Evolutionary conservation across 1,139 yeast genomes (phyloP), one percentile per base, ranked within the genome.

Genomic region (Geotrichum bryndzae): DNA sequence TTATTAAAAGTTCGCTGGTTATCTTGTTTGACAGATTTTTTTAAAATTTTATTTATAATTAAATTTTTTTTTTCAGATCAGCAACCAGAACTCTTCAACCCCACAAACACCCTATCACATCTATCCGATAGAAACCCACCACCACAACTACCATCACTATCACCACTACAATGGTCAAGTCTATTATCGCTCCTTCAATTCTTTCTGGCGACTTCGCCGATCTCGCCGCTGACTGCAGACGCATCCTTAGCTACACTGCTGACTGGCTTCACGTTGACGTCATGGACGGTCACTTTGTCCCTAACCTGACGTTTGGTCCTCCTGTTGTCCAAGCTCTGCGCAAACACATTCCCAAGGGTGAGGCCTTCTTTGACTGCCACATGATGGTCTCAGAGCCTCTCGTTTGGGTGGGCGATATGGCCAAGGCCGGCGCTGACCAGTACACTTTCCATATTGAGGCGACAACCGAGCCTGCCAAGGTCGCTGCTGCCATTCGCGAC

Each of bases 201-300:
- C 82, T 94, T 64, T 96, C 98, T n/a, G 88, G 76, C 56, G 96
- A 94, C 73, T 94, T 92, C 72, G 87, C 97, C 69, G 83, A 90
- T 70, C 79, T 92, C 66, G 97, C 96, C 58, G 84, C 90, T 68
- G 94, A 91, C 67, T 90, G 97, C 75, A 88, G 87, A 73, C 81
- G 82, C 63, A 88, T 92, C 77, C 85, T 90, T 68, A 84, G 85
- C 65, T 81, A 86, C 57, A 79, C 79, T 50, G 96, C 97, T 48
- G 96, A 94, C 70, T 94, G 99, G 99, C 84, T 95, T 66, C 99
- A 94, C 76, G 85, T 94, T 62, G 99, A 94, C 75, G 95, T 94
- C 59, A 94, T 94, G 99, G 99, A 94, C 74, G 98, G 99, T 61
- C 94, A 94, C 76, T 94, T 94, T 75, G 99, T 95, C 57, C 99